Evolutionary conservation across 2,329 filamentous ascomycete species (phyloP).

Genomic region (Aspergillus puulaauensis): DNA sequence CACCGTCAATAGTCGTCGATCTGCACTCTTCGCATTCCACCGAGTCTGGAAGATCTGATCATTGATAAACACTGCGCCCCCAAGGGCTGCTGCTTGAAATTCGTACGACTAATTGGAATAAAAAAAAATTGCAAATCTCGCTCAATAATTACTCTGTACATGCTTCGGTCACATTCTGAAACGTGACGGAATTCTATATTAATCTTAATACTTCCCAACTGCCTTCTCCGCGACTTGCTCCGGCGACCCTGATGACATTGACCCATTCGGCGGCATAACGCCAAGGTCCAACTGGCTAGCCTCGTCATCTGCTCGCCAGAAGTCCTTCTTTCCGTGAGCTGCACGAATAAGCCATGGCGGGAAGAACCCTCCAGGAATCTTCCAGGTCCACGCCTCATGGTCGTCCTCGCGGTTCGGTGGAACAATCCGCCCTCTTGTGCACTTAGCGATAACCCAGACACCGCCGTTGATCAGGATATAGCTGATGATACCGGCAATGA

Average conservation of each 20-base stretch:
- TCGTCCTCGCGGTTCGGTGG: constrained; percentile 69
- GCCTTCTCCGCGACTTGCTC: constrained; percentile 1
- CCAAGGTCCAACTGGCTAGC: constrained; percentile 14
- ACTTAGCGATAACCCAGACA: constrained; percentile 68
- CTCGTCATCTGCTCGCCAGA: constrained; percentile 57
- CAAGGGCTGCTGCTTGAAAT: not conserved
- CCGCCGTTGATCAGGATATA: constrained; percentile 74
- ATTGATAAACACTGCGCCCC: not conserved
- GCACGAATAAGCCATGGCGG: constrained; percentile 71
- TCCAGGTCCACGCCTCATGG: constrained; percentile 79
- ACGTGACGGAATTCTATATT: not conserved
- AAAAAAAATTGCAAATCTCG: not conserved
- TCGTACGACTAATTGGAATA: not conserved
- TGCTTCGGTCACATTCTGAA: not conserved
- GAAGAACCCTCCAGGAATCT: constrained; percentile 70
- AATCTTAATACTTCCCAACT: not conserved
- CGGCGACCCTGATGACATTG: constrained; percentile 19
- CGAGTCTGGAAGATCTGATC: not conserved
- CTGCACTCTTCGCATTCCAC: not conserved
- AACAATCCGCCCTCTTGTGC: constrained; percentile 67
- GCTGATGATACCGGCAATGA: constrained; percentile 75
- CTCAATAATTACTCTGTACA: not conserved
- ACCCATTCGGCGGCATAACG: constrained; percentile 10
- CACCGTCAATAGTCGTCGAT: not conserved
- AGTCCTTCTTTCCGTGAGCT: constrained; percentile 66